These are phyloP conservation scores for Termitomyces sp. DNA, from an alignment of 768 basidiomycete genomes.

Conservation along the genomic window DNA sequence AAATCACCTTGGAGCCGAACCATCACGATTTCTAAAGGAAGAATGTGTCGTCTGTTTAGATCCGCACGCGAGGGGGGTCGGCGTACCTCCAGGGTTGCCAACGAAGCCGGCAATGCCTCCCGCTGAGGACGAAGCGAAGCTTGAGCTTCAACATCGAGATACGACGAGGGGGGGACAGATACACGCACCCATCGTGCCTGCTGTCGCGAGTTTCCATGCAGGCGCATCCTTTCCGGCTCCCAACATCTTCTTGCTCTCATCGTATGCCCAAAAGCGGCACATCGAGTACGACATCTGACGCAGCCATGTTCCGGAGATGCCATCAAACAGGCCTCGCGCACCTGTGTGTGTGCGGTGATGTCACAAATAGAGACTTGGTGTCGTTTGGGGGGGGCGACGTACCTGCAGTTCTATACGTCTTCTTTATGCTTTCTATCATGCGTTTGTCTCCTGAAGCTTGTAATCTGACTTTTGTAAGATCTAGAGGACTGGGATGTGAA, in stretches of 20 bases:
- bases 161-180: not conserved
- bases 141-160: conserved; percentile 8
- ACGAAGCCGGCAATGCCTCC: conserved; percentile 82
- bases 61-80: not conserved
- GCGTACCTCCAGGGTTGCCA: conserved; percentile 79
- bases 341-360: conserved; percentile 29
- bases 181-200: conserved; percentile 80
- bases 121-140: conserved; percentile 47
- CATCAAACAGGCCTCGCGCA: conserved; percentile 74
- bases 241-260: conserved; percentile 81
- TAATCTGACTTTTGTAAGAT: conserved; percentile 87
- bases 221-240: conserved; percentile 70
- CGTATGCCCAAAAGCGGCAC: conserved; percentile 92
- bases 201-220: conserved; percentile 75
- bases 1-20: conserved; percentile 89
- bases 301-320: conserved; percentile 84
- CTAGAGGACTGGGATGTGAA: conserved; percentile 52
- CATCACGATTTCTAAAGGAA: conserved; percentile 71
- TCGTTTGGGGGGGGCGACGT: too few relatives aligned
- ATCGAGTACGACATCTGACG: conserved; percentile 92
- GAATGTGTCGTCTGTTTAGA: too few relatives aligned
- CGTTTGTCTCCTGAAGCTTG: conserved; percentile 91
- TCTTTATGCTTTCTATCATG: conserved; percentile 79
- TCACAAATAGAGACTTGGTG: too few relatives aligned
- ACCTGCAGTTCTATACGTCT: conserved; percentile 81